Base-by-base conservation (phyloP, 2,329 filamentous ascomycete species). In the Diaporthe amygdali region DNA sequence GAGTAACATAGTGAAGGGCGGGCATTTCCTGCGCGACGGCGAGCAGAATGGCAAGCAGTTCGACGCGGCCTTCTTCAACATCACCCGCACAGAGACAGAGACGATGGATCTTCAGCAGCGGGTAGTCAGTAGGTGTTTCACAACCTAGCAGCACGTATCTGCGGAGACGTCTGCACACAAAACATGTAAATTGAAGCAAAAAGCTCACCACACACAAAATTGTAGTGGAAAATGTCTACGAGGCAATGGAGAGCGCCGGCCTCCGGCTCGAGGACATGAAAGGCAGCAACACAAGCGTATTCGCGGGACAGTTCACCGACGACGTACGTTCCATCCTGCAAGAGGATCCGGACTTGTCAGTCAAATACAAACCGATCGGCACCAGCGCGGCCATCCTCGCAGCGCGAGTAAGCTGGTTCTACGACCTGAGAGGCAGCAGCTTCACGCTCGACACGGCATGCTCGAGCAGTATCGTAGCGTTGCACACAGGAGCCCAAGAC, bases 391-490 rank as follows among this genome's bases (percentile, higher is more conserved):
- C 79, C 6, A 81, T 84, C 68, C 69, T 81, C 6, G 78, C 82
- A 0, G 85, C 84, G 72, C 78, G 84, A 4, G 74, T 85, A 2
- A 84, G 82, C 0, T 83, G 84, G 70, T 82, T 81, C 70, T 83
- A 68, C 61, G 80, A 86, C 70, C 78, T 85, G 34, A 74, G 75
- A 6, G 84, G 84, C 0, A 80, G 83, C 0, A 83, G 82, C 71
- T 76, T 86, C 73, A 83, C 84, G 0, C 75, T 86, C 1, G 84
- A 87, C 68, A 86, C 85, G 0, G 85, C 81, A 3, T 87, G 85
- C 73, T 85, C 84, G 0, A 81, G 81, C 14, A 81, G 79, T 22
- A 74, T 86, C 9, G 77, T 82, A 0, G 83, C 82, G 0, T 74
- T 71, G 44, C 70, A 71, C 55, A 66, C 49, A 37, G 68, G 68